Percentiles rank a stretch among this genome's conserved stretches.
Evolutionary conservation across 306 rosid genomes (phyloP).

Genomic region (Trichosanthes truncata): DNA sequence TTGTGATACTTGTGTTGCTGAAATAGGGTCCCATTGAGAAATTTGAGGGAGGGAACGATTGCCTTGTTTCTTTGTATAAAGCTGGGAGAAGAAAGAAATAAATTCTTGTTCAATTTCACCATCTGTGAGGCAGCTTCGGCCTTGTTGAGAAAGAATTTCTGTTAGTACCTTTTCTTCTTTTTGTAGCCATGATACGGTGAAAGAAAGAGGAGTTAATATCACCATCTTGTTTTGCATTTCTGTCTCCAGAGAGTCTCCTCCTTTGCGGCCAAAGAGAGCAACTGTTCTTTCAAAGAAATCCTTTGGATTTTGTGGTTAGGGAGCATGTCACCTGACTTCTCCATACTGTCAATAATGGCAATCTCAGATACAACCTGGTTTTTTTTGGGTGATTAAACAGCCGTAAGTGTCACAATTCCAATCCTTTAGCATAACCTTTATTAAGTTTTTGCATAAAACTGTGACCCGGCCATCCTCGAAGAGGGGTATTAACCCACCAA

Average conservation of each 20-base stretch:
- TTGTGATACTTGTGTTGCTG: too few species aligned
- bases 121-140: neutral
- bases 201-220: neutral
- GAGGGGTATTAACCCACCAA: neutral
- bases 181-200: neutral
- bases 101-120: neutral
- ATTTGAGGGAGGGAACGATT: too few species aligned
- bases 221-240: neutral
- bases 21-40: too few species aligned
- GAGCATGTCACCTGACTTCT: neutral
- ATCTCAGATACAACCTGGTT: too few species aligned
- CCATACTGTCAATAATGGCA: neutral
- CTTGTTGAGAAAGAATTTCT: neutral
- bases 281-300: too few species aligned
- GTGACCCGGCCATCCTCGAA: neutral
- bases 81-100: too few species aligned
- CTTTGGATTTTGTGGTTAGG: neutral
- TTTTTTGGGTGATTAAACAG: neutral
- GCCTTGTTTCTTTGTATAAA: too few species aligned
- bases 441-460: neutral
- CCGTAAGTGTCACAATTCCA: neutral
- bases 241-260: neutral
- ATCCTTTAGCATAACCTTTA: neutral
- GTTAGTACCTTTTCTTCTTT: neutral
- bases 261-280: neutral